phyloP scores from a whole-genome alignment of 352 stramenopile genomes.

The Globisporangium paroecandrum region DNA sequence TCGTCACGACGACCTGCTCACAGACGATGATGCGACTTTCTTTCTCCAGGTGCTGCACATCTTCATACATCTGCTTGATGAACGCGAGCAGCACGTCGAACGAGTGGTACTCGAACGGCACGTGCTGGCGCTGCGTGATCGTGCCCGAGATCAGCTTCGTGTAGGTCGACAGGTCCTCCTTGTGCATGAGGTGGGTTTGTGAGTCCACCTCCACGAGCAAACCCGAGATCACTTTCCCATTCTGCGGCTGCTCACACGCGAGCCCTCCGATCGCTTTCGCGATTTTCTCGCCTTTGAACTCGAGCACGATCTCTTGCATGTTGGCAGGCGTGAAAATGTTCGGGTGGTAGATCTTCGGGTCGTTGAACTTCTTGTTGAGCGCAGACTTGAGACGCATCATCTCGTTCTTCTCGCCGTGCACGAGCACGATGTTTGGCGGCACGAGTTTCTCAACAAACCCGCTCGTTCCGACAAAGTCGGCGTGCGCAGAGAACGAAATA shows the following conservation, averaged over 20 bases:
- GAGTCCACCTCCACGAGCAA: constrained; percentile 84
- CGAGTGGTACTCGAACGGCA: constrained; percentile 76
- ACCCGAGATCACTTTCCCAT: constrained; percentile 77
- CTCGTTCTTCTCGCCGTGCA: constrained; percentile 98
- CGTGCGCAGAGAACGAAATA: constrained; percentile 97
- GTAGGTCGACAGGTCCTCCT: constrained; percentile 82
- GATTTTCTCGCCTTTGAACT: constrained; percentile 88
- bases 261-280: constrained; percentile 81
- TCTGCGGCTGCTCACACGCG: constrained; percentile 68
- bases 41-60: constrained; percentile 53
- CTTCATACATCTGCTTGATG: constrained; percentile 83
- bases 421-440: constrained; percentile 93
- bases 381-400: constrained; percentile 96
- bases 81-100: constrained; percentile 80
- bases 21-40: constrained; percentile 67
- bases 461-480: constrained; percentile 96
- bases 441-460: constrained; percentile 94
- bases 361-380: constrained; percentile 88
- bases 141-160: constrained; percentile 77
- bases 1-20: constrained; percentile 69
- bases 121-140: constrained; percentile 84
- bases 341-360: constrained; percentile 78
- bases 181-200: constrained; percentile 81
- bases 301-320: constrained; percentile 84
- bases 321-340: constrained; percentile 84